Percentiles rank a stretch among this genome's conserved stretches.
phyloP scores from a whole-genome alignment of 148 eudicot species.

The Mesembryanthemum crystallinum region DNA sequence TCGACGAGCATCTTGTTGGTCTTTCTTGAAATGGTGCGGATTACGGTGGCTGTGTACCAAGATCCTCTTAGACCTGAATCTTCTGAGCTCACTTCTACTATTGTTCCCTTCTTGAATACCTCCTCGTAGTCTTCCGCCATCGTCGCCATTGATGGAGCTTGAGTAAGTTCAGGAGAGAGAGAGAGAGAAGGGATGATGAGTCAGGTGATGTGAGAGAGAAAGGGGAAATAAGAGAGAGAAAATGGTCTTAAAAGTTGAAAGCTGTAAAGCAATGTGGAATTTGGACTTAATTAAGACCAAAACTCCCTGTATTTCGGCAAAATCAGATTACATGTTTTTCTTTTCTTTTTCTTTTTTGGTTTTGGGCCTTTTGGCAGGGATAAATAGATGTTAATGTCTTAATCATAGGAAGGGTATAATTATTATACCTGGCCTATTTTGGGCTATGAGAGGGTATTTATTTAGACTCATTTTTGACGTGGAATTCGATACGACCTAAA shows the following conservation, averaged over 20 bases:
- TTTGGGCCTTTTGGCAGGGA: too few species aligned
- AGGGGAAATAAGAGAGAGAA: background rate
- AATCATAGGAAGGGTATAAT: too few species aligned
- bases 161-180: constrained; percentile 12
- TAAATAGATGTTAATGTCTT: too few species aligned
- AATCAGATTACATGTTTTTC: too few species aligned
- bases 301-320: constrained; percentile 6
- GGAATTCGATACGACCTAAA: too few species aligned
- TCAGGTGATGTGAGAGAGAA: background rate
- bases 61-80: constrained; percentile 36
- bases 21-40: constrained; percentile 11
- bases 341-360: too few species aligned
- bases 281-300: constrained; percentile 9
- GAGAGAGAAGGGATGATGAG: background rate
- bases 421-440: too few species aligned
- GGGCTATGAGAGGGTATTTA: background rate
- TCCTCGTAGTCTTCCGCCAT: constrained; percentile 14
- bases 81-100: constrained; percentile 35
- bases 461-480: too few species aligned
- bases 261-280: background rate
- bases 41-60: constrained; percentile 40
- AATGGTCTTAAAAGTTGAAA: background rate
- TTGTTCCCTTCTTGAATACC: constrained; percentile 26
- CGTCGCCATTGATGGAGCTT: background rate
- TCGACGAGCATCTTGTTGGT: constrained; percentile 38